Evolutionary conservation across 2,329 filamentous ascomycete species (phyloP), one percentile per base, ranked within the genome.

Genomic region (Trichoderma afroharzianum): DNA sequence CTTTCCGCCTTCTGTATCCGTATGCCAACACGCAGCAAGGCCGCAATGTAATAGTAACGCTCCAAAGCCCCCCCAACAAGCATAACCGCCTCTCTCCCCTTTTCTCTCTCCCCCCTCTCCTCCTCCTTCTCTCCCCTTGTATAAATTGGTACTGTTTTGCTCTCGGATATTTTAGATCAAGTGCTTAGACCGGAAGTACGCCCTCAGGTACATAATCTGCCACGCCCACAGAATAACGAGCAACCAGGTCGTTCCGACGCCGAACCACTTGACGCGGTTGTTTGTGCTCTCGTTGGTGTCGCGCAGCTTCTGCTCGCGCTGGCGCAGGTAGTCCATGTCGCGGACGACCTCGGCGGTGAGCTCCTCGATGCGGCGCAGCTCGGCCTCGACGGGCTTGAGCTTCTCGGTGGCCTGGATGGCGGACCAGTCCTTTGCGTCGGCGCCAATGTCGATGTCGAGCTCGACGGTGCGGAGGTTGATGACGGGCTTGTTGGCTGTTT

Each of bases 251-350:
- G 95, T 98, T 75, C 91, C 90, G 81, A 98, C 91, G 63, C 95
- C 95, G 83, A 99, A 99, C 94, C 94, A 98, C 87, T 98, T 99
- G 79, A 99, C 96, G 72, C 96, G 90, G 84, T 93, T 96, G 85
- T 99, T 99, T 76, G 96, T 99, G 87, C 95, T 98, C 91, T 99
- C 96, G 83, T 99, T 99, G 77, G 96, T 99, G 85, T 99, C 95
- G 81, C 96, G 88, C 77, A 99, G 88, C 86, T 94, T 97, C 88
- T 97, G 94, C 87, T 99, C 96, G 77, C 96, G 90, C 50, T 83
- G 78, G 75, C 96, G 90, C 77, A 99, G 89, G 84, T 98, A 99
- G 75, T 98, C 95, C 95, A 99, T 97, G 87, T 98, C 95, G 74
- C 83, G 83, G 63, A 98, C 95, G 74, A 98, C 90, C 85, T 98